Percentiles rank a stretch among this genome's conserved stretches.
phyloP scores from a whole-genome alignment of 345 rosid genomes.

The Boechera divaricarpa region DNA sequence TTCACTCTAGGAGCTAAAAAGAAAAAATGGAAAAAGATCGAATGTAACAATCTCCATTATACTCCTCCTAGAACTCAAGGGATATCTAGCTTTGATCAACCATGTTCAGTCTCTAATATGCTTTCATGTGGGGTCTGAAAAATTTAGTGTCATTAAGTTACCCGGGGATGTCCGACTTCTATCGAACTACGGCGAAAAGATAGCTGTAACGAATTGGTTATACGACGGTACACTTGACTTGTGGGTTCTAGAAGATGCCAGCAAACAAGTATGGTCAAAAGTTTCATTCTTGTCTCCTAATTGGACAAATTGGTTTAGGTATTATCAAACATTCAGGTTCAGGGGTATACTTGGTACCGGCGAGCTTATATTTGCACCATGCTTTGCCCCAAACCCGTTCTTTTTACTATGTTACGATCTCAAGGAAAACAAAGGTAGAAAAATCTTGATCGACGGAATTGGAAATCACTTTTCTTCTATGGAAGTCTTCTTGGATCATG shows the following conservation, averaged over 20 bases:
- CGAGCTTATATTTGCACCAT: not conserved
- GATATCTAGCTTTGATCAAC: not conserved
- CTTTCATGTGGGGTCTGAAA: not conserved
- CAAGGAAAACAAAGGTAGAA: not conserved
- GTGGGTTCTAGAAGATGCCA: conserved; percentile 7
- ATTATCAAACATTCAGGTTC: not conserved
- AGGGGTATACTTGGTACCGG: not conserved
- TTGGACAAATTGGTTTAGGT: too few species aligned
- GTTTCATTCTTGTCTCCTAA: not conserved
- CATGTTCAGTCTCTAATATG: not conserved
- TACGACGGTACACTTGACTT: not conserved
- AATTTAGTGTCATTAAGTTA: not conserved
- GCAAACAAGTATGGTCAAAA: not conserved
- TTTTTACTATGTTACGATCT: not conserved
- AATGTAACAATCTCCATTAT: not conserved
- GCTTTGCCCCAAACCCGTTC: not conserved
- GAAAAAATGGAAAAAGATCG: conserved; percentile 3
- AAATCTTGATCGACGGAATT: not conserved
- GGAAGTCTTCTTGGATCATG: not conserved
- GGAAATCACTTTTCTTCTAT: too few species aligned
- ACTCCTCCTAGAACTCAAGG: not conserved
- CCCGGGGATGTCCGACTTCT: not conserved
- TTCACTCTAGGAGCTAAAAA: not conserved
- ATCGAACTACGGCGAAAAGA: not conserved
- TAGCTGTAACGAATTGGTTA: not conserved